Evolutionary conservation across 2,329 filamentous ascomycete genomes (phyloP), one percentile per base, ranked within the genome.

Genomic region (Botrytis galanthina): DNA sequence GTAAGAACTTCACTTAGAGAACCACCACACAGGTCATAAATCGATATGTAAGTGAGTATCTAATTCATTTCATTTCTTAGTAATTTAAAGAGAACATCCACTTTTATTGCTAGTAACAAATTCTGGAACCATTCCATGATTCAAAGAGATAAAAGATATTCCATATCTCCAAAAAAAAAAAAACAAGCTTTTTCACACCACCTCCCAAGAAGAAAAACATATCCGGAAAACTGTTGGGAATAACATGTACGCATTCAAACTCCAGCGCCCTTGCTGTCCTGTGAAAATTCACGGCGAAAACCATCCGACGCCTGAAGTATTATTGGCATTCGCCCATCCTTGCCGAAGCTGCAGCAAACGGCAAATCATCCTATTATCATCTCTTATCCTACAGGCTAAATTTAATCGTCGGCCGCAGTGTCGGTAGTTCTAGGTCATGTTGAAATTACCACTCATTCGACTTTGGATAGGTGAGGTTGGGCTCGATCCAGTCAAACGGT

Each of bases 401-500:
- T 61, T 70, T 70, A 74, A 72, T 71, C 75, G 57, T 71, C 64
- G 57, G 63, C 71, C 71, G 70, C 68, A 72, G 74, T 73, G 29
- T 44, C 48, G 67, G 54, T 44, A 59, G 72, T 57, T 70, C 44
- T 60, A 51, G 54, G 46, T 60, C n/a, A 59, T 37, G 78, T 77
- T 76, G 79, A 78, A 66, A 67, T 75, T 78, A 83, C 82, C 82
- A 84, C 48, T 80, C 79, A 69, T 76, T 73, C 82, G 81, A 73
- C 79, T 82, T 66, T 83, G 82, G 35, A 82, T 80, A 12, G 84
- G 83, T 32, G 84, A 85, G 73, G 78, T 83, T n/a, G 83, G 81
- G 67, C 79, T 82, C 73, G 82, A 84, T 68, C 81, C 81, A 73
- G 74, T 77, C 72, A 93, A 82, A 83, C 86, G 87, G 79, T 86